These are phyloP conservation scores for Lachancea nothofagi DNA, from an alignment of 805 yeast species.

Conservation along the genomic window DNA sequence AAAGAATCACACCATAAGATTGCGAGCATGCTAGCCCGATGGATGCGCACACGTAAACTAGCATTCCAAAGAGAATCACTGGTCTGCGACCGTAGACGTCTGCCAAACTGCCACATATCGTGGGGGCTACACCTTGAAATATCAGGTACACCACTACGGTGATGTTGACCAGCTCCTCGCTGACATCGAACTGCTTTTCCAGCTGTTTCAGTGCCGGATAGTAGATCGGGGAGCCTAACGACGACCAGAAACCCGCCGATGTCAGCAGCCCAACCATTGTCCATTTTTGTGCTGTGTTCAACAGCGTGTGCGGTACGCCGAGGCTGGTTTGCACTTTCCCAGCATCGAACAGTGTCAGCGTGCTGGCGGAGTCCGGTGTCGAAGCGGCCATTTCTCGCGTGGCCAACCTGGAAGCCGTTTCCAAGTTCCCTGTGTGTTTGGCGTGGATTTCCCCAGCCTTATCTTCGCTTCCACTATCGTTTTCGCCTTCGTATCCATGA, in stretches of 20 bases:
- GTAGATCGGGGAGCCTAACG: constrained; percentile 72
- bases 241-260: constrained; percentile 53
- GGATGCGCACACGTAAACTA: constrained; percentile 53
- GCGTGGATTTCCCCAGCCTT: too few species aligned
- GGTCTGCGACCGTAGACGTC: constrained; percentile 73
- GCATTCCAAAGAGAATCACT: constrained; percentile 49
- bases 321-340: constrained; percentile 1
- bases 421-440: background rate
- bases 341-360: too few species aligned
- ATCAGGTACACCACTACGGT: constrained; percentile 71
- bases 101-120: constrained; percentile 59
- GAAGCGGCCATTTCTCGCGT: constrained; percentile 19
- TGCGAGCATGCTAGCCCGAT: constrained; percentile 59
- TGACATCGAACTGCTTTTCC: constrained; percentile 46
- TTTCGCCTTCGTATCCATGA: too few species aligned
- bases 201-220: constrained; percentile 70
- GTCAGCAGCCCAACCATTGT: constrained; percentile 29
- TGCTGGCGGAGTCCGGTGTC: constrained; percentile 7
- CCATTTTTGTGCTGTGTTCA: constrained; percentile 28
- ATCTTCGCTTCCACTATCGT: too few species aligned
- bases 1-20: constrained; percentile 53
- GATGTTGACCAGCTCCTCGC: constrained; percentile 54
- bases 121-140: constrained; percentile 71
- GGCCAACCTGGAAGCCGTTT: constrained; percentile 14
- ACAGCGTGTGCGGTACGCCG: constrained; percentile 22